These are phyloP conservation scores for Hyparrhenia diplandra DNA, from an alignment of 176 grass and related monocot species.

Conservation along the genomic window DNA sequence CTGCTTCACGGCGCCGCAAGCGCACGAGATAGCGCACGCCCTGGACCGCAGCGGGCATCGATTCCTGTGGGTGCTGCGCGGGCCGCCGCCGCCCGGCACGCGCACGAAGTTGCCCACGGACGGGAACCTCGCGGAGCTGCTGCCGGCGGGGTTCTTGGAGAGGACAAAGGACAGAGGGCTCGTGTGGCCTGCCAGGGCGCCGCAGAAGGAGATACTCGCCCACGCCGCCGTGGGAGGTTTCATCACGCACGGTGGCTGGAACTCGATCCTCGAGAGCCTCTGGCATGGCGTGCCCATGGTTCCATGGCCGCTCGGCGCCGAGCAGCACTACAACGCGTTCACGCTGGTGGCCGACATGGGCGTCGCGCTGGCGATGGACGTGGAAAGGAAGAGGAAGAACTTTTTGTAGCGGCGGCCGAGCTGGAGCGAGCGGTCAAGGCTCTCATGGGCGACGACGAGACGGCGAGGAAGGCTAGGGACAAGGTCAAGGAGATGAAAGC, in stretches of 20 bases:
- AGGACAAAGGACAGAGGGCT: neutral
- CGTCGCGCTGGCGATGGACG: slow-evolving; percentile 11
- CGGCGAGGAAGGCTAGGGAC: slow-evolving; percentile 27
- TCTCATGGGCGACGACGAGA: slow-evolving; percentile 34
- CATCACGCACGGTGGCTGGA: neutral
- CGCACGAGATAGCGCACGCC: neutral
- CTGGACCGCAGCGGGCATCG: neutral
- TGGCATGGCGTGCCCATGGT: slow-evolving; percentile 45
- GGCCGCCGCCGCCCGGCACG: neutral
- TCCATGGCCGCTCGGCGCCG: slow-evolving; percentile 25
- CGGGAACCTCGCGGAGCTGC: neutral
- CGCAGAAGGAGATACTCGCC: slow-evolving; percentile 10
- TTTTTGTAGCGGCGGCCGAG: slow-evolving; percentile 32
- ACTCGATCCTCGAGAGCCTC: slow-evolving; percentile 33
- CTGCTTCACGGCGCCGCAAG: neutral
- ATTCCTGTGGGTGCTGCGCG: neutral
- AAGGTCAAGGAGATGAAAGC: slow-evolving; percentile 18
- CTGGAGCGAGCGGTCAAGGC: slow-evolving; percentile 31
- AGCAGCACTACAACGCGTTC: slow-evolving; percentile 45
- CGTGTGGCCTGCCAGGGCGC: slow-evolving; percentile 20
- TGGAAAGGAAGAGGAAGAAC: slow-evolving; percentile 19
- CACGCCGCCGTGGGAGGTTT: neutral
- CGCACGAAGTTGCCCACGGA: neutral
- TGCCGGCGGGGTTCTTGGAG: slow-evolving; percentile 13
- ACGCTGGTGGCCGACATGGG: slow-evolving; percentile 21